Evolutionary conservation across 2,329 filamentous ascomycete genomes (phyloP).

Genomic region (Phialemoniopsis sp.): DNA sequence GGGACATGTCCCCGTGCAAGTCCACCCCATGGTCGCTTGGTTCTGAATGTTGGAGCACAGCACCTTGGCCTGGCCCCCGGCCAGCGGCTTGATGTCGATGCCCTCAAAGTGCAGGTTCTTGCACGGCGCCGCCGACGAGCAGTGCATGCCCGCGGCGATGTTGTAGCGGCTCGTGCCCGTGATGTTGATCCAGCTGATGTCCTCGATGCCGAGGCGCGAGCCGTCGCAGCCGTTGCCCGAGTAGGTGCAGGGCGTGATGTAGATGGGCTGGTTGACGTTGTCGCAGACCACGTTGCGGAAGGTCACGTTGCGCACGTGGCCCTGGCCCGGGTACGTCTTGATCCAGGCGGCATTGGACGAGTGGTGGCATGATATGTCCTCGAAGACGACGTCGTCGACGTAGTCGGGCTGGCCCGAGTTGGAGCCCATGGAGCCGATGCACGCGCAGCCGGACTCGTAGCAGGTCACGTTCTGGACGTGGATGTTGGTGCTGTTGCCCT

Average conservation of each 20-base stretch:
- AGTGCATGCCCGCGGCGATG: conserved; percentile 41
- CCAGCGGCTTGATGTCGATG: conserved; percentile 37
- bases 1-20: conserved; percentile 29
- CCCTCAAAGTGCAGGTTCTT: conserved; percentile 37
- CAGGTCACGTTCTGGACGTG: conserved; percentile 29
- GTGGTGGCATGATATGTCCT: conserved; percentile 30
- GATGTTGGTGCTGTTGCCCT: conserved; percentile 33
- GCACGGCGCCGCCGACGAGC: conserved; percentile 34
- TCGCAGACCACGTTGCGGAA: conserved; percentile 33
- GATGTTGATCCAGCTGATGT: conserved; percentile 45
- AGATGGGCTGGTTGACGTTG: conserved; percentile 44
- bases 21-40: conserved; percentile 24
- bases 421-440: conserved; percentile 26
- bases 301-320: conserved; percentile 36
- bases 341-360: conserved; percentile 35
- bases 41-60: conserved; percentile 37
- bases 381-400: conserved; percentile 30
- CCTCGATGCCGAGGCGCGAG: conserved; percentile 34
- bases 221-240: conserved; percentile 29
- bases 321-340: conserved; percentile 34
- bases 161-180: conserved; percentile 44
- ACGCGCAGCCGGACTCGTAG: conserved; percentile 30
- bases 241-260: conserved; percentile 42
- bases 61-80: conserved; percentile 31
- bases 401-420: conserved; percentile 26